These are phyloP conservation scores for Paecilomyces niveus DNA, from an alignment of 2,329 filamentous ascomycete genomes.

Conservation along the genomic window DNA sequence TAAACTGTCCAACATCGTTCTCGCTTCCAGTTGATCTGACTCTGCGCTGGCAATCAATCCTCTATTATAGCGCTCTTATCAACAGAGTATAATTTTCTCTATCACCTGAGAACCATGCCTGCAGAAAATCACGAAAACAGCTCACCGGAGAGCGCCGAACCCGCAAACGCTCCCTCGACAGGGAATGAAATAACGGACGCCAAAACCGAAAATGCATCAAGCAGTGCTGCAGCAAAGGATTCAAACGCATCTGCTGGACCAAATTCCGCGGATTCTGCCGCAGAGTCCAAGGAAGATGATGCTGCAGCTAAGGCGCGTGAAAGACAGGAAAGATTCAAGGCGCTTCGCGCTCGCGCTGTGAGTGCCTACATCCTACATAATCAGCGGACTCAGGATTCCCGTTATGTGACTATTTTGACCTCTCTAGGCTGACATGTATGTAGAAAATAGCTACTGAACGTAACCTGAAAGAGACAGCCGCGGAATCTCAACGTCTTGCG, in stretches of 20 bases:
- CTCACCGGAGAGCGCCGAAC: not conserved
- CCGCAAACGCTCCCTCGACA: not conserved
- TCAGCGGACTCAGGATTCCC: not conserved
- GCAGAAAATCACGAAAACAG: not conserved
- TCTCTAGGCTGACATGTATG: conserved; percentile 13
- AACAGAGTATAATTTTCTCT: not conserved
- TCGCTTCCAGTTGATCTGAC: not conserved
- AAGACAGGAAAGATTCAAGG: conserved; percentile 75
- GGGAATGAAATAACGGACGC: not conserved
- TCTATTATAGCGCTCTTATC: not conserved
- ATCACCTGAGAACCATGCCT: not conserved
- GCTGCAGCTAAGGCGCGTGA: conserved; percentile 43
- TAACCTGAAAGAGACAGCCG: conserved; percentile 77
- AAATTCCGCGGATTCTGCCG: conserved; percentile 1
- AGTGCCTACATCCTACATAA: conserved; percentile 11
- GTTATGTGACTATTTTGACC: not conserved
- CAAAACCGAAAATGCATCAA: not conserved
- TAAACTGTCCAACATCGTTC: not conserved
- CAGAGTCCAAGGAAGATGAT: conserved; percentile 14
- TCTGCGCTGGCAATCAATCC: not conserved
- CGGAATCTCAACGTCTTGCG: conserved; percentile 71
- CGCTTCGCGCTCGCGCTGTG: conserved; percentile 69
- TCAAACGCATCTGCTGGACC: conserved; percentile 7
- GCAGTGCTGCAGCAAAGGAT: not conserved
- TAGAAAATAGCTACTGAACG: conserved; percentile 36